These are phyloP conservation scores for Plasmodium relictum DNA, from an alignment of 169 alveolate species.

Conservation along the genomic window DNA sequence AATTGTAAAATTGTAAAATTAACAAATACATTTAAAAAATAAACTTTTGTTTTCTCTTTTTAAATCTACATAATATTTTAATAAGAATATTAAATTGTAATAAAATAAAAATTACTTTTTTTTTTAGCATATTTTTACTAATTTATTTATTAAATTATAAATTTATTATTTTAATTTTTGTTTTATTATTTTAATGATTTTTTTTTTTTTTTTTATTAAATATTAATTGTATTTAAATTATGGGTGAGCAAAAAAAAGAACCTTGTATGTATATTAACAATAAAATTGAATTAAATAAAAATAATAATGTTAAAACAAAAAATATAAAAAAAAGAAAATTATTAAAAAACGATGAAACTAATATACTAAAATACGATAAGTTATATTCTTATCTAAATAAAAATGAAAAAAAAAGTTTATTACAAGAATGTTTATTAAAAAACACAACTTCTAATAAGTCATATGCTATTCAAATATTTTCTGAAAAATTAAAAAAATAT, in stretches of 20 bases:
- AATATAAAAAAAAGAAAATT: neutral
- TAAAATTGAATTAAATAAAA: neutral
- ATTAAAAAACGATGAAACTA: neutral
- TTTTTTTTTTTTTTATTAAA: neutral
- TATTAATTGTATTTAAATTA: neutral
- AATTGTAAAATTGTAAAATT: no score
- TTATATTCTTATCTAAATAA: conserved; percentile 4
- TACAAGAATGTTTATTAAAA: neutral
- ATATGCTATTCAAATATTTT: conserved; percentile 11
- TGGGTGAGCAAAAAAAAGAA: neutral
- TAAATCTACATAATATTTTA: no score
- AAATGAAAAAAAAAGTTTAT: conserved; percentile 13
- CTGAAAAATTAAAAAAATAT: conserved; percentile 30
- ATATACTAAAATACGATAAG: neutral
- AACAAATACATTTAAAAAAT: no score
- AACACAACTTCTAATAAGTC: neutral
- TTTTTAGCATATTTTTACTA: no score
- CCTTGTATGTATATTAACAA: neutral
- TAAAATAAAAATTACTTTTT: no score
- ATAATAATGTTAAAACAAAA: neutral
- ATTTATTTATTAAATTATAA: no score
- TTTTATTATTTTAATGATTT: neutral
- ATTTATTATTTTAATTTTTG: neutral
- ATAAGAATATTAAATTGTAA: no score
- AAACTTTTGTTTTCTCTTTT: no score